phyloP scores from a whole-genome alignment of 495 filamentous ascomycete species.

The Neurospora sp. region DNA sequence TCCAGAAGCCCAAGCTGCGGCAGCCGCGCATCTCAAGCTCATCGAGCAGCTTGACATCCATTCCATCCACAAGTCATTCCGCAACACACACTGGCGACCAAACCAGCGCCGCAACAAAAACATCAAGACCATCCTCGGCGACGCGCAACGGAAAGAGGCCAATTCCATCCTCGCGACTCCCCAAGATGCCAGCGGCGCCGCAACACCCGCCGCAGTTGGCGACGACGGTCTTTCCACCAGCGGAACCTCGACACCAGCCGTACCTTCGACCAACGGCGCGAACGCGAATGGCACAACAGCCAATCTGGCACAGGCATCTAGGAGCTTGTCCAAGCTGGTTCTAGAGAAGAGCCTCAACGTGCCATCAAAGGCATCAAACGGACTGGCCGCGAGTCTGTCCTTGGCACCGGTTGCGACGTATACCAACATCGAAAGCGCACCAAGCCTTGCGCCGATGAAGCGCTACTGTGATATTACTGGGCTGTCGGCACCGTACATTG shows the following conservation, averaged over 20 bases:
- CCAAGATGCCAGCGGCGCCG: constrained; percentile 63
- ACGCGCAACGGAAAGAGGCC: constrained; percentile 74
- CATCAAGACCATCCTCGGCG: constrained; percentile 91
- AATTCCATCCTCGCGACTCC: constrained; percentile 61
- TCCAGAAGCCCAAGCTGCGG: constrained; percentile 27
- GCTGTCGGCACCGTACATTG: constrained; percentile 74
- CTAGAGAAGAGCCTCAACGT: constrained; percentile 51
- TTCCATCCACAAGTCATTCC: constrained; percentile 70
- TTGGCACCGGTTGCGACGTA: constrained; percentile 77
- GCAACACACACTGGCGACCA: constrained; percentile 79
- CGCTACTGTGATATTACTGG: constrained; percentile 95
- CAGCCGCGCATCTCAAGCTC: constrained; percentile 45
- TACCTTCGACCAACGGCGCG: constrained; percentile 20
- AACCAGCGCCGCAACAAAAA: constrained; percentile 95
- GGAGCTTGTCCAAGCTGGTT: constrained; percentile 74
- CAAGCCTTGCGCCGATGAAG: constrained; percentile 64
- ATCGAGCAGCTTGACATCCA: constrained; percentile 86
- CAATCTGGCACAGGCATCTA: constrained; percentile 75
- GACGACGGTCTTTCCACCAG: constrained; percentile 44
- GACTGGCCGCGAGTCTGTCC: constrained; percentile 13
- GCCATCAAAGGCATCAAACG: constrained; percentile 19
- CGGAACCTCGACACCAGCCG: constrained; percentile 51
- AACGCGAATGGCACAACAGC: constrained; percentile 16
- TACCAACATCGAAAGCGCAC: constrained; percentile 88
- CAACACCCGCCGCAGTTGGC: constrained; percentile 48